Evolutionary conservation across 345 rosid genomes (phyloP).

Genomic region (Schrenkiella parvula): DNA sequence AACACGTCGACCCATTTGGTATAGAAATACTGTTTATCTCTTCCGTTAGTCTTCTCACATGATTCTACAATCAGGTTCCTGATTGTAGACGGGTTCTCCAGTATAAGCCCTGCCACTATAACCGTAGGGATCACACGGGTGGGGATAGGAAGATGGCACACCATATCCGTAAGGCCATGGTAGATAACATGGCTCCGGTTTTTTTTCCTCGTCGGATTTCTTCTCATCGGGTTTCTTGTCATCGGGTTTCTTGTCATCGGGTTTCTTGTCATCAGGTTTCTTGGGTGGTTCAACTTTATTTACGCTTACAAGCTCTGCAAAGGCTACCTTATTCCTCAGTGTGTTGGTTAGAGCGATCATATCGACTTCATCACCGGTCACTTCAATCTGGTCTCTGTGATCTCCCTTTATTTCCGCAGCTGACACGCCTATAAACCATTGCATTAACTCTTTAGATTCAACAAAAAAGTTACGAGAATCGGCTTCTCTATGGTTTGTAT

Average conservation of each 20-base stretch:
- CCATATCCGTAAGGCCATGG: constrained; percentile 29
- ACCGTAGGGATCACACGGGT: constrained; percentile 27
- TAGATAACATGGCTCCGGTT: constrained; percentile 9
- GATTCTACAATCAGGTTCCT: constrained; percentile 25
- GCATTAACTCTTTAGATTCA: neutral
- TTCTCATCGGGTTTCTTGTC: constrained; percentile 12
- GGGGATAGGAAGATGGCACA: constrained; percentile 22
- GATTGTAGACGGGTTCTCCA: constrained; percentile 30
- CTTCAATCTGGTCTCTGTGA: constrained; percentile 34
- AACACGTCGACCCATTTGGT: neutral
- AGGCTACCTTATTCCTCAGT: constrained; percentile 26
- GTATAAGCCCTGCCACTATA: neutral
- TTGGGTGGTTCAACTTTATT: constrained; percentile 35
- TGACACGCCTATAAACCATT: constrained; percentile 18
- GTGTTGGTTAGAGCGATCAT: constrained; percentile 27
- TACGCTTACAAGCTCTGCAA: constrained; percentile 33
- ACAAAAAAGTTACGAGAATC: neutral
- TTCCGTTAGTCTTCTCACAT: constrained; percentile 15
- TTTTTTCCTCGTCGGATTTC: neutral
- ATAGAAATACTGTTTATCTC: neutral
- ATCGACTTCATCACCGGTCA: constrained; percentile 30
- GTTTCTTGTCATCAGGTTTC: constrained; percentile 4
- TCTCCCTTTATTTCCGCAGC: constrained; percentile 34
- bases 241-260: neutral
- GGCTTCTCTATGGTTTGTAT: neutral